Percentiles rank a stretch among this genome's conserved stretches.
These are phyloP conservation scores for Trichosporon coremiiforme DNA, from an alignment of 1,284 basidiomycete genomes.

Conservation along the genomic window DNA sequence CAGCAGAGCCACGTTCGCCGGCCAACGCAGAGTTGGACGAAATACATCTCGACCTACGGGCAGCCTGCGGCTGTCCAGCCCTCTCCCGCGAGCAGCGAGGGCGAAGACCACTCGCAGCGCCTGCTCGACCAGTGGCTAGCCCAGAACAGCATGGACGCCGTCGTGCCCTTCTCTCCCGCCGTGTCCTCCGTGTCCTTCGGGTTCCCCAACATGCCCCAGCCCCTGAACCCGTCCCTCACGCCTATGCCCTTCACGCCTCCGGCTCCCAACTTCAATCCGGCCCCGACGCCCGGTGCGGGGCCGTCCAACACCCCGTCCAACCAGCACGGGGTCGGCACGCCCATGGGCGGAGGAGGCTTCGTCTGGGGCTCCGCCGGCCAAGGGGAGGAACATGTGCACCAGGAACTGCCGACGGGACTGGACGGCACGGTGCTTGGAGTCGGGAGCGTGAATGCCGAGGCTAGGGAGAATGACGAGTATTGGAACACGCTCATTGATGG, in stretches of 20 bases:
- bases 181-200: background rate
- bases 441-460: conserved; percentile 19
- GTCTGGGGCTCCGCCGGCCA: conserved; percentile 11
- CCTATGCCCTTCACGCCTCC: conserved; percentile 3
- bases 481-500: conserved; percentile 56
- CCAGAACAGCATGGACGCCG: conserved; percentile 36
- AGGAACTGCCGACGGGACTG: conserved; percentile 22
- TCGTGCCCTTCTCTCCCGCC: background rate
- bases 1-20: too few species aligned
- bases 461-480: conserved; percentile 51
- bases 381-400: conserved; percentile 15
- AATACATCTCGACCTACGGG: conserved; percentile 21
- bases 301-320: too few species aligned
- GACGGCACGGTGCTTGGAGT: conserved; percentile 28
- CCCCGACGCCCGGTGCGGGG: too few species aligned
- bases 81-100: conserved; percentile 30
- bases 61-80: conserved; percentile 25
- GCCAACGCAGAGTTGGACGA: conserved; percentile 25
- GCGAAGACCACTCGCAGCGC: conserved; percentile 54
- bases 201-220: background rate
- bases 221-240: background rate
- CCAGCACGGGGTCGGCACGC: background rate
- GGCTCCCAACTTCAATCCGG: too few species aligned
- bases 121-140: conserved; percentile 56
- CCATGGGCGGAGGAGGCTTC: conserved; percentile 9